Conservation (phyloP, 805 yeast species). For the Yarrowia bubula region DNA sequence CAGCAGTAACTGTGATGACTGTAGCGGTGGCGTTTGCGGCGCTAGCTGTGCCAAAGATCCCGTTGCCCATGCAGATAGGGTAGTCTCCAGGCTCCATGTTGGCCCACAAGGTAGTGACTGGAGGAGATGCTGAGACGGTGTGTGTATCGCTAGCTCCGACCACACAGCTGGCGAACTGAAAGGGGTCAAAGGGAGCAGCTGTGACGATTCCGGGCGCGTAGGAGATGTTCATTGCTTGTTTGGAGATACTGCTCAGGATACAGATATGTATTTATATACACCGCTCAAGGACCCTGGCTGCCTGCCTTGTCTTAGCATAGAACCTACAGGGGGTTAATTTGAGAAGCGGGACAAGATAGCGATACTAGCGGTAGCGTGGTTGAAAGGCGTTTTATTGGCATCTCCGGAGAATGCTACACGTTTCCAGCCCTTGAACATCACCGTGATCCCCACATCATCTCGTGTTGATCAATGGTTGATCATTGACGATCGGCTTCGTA, state of each 20-base stretch:
- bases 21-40: background rate
- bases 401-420: background rate
- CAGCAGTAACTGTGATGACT: background rate
- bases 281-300: conserved; percentile 6
- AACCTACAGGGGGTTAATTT: background rate
- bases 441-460: background rate
- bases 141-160: background rate
- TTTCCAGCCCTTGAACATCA: background rate
- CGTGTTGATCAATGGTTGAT: conserved; percentile 1
- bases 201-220: conserved; percentile 10
- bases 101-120: background rate
- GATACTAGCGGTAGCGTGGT: background rate
- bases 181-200: conserved; percentile 4
- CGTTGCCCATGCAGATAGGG: background rate
- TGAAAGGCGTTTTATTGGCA: no score
- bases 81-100: background rate
- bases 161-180: conserved; percentile 10
- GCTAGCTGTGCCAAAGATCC: background rate
- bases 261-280: background rate
- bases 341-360: background rate
- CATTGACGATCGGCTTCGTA: conserved; percentile 5
- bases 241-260: background rate
- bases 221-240: background rate
- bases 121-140: background rate
- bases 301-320: conserved; percentile 3